A percentile compares a stretch with the other conserved stretches of the same genome.
Conservation (phyloP, 768 basidiomycete species). For the Chiua virens region DNA sequence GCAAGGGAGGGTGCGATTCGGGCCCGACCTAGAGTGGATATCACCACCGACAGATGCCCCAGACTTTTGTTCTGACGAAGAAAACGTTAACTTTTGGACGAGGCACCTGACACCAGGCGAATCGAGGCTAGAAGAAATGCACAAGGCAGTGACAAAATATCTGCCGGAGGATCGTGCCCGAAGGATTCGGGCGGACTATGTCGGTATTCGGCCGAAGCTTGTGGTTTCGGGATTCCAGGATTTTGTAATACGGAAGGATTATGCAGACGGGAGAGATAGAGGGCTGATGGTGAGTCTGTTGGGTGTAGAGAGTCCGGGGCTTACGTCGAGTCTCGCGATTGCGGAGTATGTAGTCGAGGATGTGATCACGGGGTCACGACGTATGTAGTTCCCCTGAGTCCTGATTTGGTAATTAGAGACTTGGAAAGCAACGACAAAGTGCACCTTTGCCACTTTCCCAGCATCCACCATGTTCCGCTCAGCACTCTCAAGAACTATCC, state of each 20-base stretch:
- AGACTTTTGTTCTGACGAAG: conserved; percentile 34
- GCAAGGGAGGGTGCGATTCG: conserved; percentile 83
- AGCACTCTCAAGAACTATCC: conserved; percentile 50
- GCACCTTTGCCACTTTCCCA: conserved; percentile 21
- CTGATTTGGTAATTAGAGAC: conserved; percentile 23
- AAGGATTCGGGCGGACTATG: conserved; percentile 80
- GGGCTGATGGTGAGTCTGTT: conserved; percentile 73
- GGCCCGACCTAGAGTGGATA: conserved; percentile 92
- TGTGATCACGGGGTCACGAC: conserved; percentile 27
- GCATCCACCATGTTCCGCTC: conserved; percentile 68
- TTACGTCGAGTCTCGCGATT: conserved; percentile 85
- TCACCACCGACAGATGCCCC: conserved; percentile 42
- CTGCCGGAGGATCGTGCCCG: conserved; percentile 59
- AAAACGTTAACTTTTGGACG: conserved; percentile 75
- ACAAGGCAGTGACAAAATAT: conserved; percentile 69
- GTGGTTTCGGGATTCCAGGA: conserved; percentile 83
- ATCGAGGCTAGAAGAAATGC: conserved; percentile 61
- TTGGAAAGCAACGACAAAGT: conserved; percentile 5
- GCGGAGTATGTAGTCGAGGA: conserved; percentile 79
- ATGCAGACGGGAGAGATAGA: conserved; percentile 40
- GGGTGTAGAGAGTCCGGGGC: conserved; percentile 91
- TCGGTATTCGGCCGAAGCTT: conserved; percentile 87
- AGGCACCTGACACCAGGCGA: conserved; percentile 63
- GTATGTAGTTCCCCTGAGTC: no score
- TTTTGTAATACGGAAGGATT: conserved; percentile 71